Evolutionary conservation across 163 green algal species (phyloP).

Genomic region (Trebouxiophyceae sp.): DNA sequence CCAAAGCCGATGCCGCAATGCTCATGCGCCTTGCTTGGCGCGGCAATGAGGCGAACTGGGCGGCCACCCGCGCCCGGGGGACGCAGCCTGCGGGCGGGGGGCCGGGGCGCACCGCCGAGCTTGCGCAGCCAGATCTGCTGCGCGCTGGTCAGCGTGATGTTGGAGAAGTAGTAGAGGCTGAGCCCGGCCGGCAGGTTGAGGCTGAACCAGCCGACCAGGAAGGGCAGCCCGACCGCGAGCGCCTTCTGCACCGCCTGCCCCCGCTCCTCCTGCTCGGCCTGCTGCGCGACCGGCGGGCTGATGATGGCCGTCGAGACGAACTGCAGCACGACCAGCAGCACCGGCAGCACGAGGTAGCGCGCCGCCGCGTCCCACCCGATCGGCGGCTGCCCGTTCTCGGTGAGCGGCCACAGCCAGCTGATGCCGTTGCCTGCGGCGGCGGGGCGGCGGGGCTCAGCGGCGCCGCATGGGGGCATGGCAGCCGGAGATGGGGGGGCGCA

Average conservation of each 20-base stretch:
- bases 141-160: constrained; percentile 66
- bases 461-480: no score
- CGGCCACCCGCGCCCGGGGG: no score
- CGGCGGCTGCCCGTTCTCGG: constrained; percentile 68
- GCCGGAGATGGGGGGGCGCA: no score
- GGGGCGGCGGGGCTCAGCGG: no score
- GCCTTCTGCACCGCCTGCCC: constrained; percentile 16
- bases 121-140: constrained; percentile 58
- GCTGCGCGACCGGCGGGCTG: constrained; percentile 25
- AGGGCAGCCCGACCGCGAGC: constrained; percentile 53
- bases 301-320: constrained; percentile 68
- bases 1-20: no score
- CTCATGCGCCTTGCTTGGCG: no score
- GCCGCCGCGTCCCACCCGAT: constrained; percentile 71
- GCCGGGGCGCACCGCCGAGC: constrained; percentile 40
- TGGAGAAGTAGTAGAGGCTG: constrained; percentile 86
- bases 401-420: constrained; percentile 79
- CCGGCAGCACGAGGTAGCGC: constrained; percentile 73
- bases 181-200: constrained; percentile 82
- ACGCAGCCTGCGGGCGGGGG: no score
- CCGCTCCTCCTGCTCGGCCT: neutral
- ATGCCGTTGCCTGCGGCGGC: constrained; percentile 42
- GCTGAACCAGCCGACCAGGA: constrained; percentile 87
- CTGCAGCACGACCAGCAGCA: constrained; percentile 60
- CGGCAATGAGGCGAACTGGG: no score